Evolutionary conservation across 495 filamentous ascomycete species (phyloP).

Genomic region (Trichoderma parareesei): DNA sequence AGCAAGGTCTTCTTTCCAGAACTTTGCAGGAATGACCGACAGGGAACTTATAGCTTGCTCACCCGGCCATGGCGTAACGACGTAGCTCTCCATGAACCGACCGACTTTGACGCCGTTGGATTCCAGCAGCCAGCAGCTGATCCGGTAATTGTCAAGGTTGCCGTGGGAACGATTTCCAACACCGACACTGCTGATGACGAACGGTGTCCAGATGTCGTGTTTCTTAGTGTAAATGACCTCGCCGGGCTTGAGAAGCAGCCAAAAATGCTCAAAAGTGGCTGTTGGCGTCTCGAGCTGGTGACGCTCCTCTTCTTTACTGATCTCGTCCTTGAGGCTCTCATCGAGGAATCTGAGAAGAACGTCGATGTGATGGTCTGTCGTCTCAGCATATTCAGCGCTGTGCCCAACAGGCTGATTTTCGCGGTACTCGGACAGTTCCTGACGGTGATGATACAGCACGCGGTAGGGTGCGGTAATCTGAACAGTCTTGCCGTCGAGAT

Average conservation of each 20-base stretch:
- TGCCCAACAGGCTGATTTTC: constrained; percentile 25
- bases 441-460: constrained; percentile 28
- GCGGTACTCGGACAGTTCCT: constrained; percentile 26
- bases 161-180: background rate
- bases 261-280: constrained; percentile 29
- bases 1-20: constrained; percentile 19
- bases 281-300: constrained; percentile 20
- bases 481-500: constrained; percentile 20
- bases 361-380: constrained; percentile 30
- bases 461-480: constrained; percentile 27
- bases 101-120: constrained; percentile 20
- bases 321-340: constrained; percentile 18
- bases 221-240: constrained; percentile 26
- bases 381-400: constrained; percentile 24
- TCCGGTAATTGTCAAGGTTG: constrained; percentile 14
- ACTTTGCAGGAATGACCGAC: constrained; percentile 28
- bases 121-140: constrained; percentile 28
- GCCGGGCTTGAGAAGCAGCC: constrained; percentile 30
- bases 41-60: constrained; percentile 27
- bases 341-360: constrained; percentile 29
- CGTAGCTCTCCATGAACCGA: constrained; percentile 24
- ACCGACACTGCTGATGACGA: constrained; percentile 22
- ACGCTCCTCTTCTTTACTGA: constrained; percentile 24
- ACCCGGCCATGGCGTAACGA: constrained; percentile 24
- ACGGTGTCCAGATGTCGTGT: constrained; percentile 24